Conservation (phyloP, 352 stramenopile genomes). For the Phytophthora niederhauseri region DNA sequence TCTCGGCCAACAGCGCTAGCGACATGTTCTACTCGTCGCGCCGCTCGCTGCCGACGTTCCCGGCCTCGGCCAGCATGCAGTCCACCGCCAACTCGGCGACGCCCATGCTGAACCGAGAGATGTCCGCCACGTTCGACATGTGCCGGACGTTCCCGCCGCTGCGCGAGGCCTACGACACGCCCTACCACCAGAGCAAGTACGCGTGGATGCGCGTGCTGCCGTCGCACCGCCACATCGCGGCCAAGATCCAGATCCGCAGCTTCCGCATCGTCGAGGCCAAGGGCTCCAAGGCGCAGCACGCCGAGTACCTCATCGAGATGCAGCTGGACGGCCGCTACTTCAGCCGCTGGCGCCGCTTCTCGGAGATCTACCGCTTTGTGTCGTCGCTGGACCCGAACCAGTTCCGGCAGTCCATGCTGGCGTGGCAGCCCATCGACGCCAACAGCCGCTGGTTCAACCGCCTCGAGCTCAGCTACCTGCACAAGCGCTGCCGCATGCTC, state of each 20-base stretch:
- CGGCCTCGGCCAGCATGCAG: conserved; percentile 23
- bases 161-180: conserved; percentile 57
- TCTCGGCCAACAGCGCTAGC: conserved; percentile 6
- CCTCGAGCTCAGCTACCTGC: conserved; percentile 82
- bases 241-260: conserved; percentile 82
- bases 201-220: conserved; percentile 66
- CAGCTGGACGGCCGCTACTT: conserved; percentile 78
- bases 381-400: conserved; percentile 55
- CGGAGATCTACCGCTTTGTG: conserved; percentile 72
- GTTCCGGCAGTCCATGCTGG: conserved; percentile 57
- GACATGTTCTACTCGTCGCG: conserved; percentile 43
- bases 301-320: conserved; percentile 84
- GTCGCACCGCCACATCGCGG: conserved; percentile 76
- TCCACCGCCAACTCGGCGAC: conserved; percentile 24
- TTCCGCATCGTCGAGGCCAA: conserved; percentile 80
- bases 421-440: conserved; percentile 64
- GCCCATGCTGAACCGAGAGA: conserved; percentile 63
- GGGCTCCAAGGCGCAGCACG: conserved; percentile 57
- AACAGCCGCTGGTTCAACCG: conserved; percentile 83
- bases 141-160: conserved; percentile 73
- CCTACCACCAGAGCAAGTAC: conserved; percentile 68
- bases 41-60: conserved; percentile 42
- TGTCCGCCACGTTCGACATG: conserved; percentile 72
- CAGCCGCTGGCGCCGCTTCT: conserved; percentile 79
- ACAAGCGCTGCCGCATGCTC: conserved; percentile 77